Conservation (phyloP, 2,329 filamentous ascomycete genomes). For the Ceratocystis harringtonii region DNA sequence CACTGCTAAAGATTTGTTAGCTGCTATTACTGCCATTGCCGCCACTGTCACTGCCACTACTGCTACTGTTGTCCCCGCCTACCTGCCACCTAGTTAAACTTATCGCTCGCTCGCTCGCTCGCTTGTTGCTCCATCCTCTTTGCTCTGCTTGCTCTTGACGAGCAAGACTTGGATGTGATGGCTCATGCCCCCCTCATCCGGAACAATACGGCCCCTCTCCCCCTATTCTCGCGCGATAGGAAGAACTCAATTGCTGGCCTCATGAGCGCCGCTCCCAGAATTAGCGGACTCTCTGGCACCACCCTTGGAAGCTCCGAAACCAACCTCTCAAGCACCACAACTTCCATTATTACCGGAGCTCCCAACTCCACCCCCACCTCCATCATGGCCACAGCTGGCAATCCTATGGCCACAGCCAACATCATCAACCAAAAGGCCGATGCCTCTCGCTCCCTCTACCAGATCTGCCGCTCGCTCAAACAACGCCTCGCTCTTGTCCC, state of each 20-base stretch:
- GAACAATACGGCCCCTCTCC: constrained; percentile 43
- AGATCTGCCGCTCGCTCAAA: constrained; percentile 79
- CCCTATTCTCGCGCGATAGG: constrained; percentile 36
- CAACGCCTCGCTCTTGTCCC: constrained; percentile 71
- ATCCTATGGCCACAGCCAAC: constrained; percentile 66
- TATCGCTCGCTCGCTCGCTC: not conserved
- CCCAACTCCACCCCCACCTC: constrained; percentile 15
- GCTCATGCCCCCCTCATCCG: constrained; percentile 44
- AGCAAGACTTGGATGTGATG: constrained; percentile 27
- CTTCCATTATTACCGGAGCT: constrained; percentile 21
- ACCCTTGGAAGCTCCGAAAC: constrained; percentile 39
- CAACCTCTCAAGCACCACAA: constrained; percentile 34
- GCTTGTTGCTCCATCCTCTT: not conserved
- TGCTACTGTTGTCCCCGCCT: not conserved
- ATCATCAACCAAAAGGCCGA: constrained; percentile 97
- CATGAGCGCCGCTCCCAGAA: constrained; percentile 40
- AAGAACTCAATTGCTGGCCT: constrained; percentile 31
- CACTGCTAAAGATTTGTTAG: too few species aligned
- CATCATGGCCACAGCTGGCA: constrained; percentile 34
- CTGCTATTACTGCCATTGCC: too few species aligned
- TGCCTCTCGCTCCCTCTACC: constrained; percentile 80
- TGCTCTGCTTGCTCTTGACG: constrained; percentile 12
- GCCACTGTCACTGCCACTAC: not conserved
- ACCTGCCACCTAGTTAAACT: not conserved
- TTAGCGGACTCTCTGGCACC: constrained; percentile 48